These are phyloP conservation scores for Dissophora ornata DNA, from an alignment of 192 early-diverging fungal species.

Conservation along the genomic window DNA sequence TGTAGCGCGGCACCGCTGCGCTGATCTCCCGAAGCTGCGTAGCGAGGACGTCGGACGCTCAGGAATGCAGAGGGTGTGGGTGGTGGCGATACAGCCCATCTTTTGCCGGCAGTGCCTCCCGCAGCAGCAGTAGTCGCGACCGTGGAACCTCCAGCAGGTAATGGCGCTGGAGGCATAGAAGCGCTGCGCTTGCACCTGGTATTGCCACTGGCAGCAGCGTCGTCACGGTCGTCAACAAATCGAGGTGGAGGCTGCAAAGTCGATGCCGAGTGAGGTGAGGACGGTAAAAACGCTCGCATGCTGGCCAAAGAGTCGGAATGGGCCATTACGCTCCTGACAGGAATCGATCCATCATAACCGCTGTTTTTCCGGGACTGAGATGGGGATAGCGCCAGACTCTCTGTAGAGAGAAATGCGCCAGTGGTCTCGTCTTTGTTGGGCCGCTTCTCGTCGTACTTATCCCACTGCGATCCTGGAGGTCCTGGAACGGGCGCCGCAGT, in stretches of 20 bases:
- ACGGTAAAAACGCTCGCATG: constrained; percentile 8
- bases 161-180: constrained; percentile 27
- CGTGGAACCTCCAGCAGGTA: neutral
- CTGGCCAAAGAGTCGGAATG: constrained; percentile 7
- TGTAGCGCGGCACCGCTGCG: neutral
- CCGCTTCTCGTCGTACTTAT: constrained; percentile 21
- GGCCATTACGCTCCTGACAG: no score
- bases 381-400: neutral
- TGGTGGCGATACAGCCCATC: neutral
- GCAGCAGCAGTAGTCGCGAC: neutral
- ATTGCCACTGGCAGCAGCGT: neutral
- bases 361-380: neutral
- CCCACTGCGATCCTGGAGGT: constrained; percentile 19
- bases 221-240: neutral
- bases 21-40: neutral
- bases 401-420: neutral
- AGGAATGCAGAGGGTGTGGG: constrained; percentile 5
- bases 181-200: constrained; percentile 26
- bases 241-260: neutral
- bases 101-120: no score
- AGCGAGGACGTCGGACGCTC: constrained; percentile 3
- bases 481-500: constrained; percentile 4
- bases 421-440: neutral
- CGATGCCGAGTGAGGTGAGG: neutral
- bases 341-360: no score